phyloP scores from a whole-genome alignment of 192 early-diverging fungal genomes.

The Coemansia sp. region DNA sequence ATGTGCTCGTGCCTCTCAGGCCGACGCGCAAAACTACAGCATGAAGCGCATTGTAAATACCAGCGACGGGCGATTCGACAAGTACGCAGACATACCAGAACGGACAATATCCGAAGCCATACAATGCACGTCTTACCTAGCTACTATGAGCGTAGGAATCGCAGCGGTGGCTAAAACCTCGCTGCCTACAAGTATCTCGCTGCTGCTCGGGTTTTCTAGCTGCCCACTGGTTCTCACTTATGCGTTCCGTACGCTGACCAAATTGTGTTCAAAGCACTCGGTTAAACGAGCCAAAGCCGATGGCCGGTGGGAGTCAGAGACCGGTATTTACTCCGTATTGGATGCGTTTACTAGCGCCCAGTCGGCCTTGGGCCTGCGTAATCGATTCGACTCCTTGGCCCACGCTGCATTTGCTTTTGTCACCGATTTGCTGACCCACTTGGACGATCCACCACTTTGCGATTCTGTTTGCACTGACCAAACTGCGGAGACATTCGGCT shows the following conservation, averaged over 20 bases:
- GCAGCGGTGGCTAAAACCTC: constrained; percentile 34
- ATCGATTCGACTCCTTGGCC: constrained; percentile 42
- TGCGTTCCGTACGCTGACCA: constrained; percentile 27
- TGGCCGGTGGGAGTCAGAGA: constrained; percentile 28
- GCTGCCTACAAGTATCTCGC: constrained; percentile 30
- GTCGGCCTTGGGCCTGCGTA: constrained; percentile 26
- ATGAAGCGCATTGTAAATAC: constrained; percentile 7
- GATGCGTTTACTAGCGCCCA: constrained; percentile 34
- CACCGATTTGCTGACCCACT: not conserved
- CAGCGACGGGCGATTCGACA: constrained; percentile 18
- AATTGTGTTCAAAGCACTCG: constrained; percentile 44
- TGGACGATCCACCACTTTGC: not conserved
- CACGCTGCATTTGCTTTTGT: constrained; percentile 27
- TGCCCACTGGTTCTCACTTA: constrained; percentile 2
- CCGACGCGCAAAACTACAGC: constrained; percentile 33
- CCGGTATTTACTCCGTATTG: constrained; percentile 25
- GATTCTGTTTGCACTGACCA: not conserved
- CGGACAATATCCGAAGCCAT: constrained; percentile 15
- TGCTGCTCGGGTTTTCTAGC: constrained; percentile 19
- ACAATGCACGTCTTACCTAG: constrained; percentile 30
- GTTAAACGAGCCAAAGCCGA: constrained; percentile 23
- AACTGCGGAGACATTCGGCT: not conserved
- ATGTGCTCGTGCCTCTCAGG: constrained; percentile 31
- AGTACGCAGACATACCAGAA: constrained; percentile 26
- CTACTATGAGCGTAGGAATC: constrained; percentile 30